Percentiles rank a stretch among this genome's conserved stretches.
Conservation (phyloP, 2,329 filamentous ascomycete species). For the Ascochyta lentis region DNA sequence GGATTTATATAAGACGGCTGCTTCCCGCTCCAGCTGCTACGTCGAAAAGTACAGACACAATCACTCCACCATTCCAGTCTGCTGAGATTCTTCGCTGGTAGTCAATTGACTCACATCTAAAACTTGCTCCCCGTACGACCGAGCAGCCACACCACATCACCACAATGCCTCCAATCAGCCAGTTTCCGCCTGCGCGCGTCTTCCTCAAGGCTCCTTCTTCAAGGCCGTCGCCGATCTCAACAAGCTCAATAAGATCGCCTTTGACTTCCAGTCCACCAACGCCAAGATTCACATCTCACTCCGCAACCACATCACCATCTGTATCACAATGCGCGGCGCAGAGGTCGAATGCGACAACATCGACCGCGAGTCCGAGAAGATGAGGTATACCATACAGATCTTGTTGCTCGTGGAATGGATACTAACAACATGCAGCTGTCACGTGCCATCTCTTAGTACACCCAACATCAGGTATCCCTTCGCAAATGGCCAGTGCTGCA, state of each 20-base stretch:
- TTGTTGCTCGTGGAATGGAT: too few relatives aligned
- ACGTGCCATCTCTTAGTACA: neutral
- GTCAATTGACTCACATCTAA: neutral
- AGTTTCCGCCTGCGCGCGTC: conserved; percentile 38
- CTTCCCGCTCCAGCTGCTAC: neutral
- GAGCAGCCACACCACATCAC: neutral
- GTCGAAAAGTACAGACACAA: neutral
- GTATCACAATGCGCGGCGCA: conserved; percentile 4
- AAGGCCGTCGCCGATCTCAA: conserved; percentile 3
- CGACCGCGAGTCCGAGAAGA: conserved; percentile 4
- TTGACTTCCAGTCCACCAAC: conserved; percentile 10
- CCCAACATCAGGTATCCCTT: conserved; percentile 1
- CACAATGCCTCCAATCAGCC: conserved; percentile 38
- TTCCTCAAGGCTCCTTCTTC: conserved; percentile 29
- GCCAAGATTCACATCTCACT: conserved; percentile 13
- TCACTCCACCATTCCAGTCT: neutral
- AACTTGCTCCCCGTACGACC: conserved; percentile 1
- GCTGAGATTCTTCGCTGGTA: neutral
- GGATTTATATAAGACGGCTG: conserved; percentile 6
- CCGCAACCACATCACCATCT: conserved; percentile 10
- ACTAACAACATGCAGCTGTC: neutral
- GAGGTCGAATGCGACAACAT: neutral
- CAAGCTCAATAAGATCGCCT: conserved; percentile 15
- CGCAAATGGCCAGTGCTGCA: neutral
- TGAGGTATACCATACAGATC: neutral